Conservation (phyloP, 768 basidiomycete species). For the Suillus luteus region DNA sequence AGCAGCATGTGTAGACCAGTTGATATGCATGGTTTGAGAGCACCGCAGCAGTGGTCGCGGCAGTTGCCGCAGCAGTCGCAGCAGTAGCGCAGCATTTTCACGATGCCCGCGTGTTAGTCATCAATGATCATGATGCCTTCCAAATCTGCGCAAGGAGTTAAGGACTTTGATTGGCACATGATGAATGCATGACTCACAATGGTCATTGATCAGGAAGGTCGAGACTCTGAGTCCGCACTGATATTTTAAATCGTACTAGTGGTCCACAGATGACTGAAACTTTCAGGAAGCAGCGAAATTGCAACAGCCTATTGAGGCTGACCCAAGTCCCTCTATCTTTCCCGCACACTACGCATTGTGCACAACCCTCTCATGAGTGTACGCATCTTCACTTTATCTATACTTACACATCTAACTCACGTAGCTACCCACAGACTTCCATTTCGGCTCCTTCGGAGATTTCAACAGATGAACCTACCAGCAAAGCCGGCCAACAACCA, state of each 20-base stretch:
- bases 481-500: background rate
- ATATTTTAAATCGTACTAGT: background rate
- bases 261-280: background rate
- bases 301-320: background rate
- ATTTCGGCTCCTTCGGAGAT: background rate
- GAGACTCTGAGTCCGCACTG: too few species aligned
- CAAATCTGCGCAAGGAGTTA: background rate
- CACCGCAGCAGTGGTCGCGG: too few species aligned
- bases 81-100: too few species aligned
- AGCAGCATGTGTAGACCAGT: too few species aligned
- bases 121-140: background rate
- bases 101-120: too few species aligned
- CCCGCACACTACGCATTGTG: background rate
- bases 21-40: too few species aligned
- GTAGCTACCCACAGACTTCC: background rate
- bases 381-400: background rate
- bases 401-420: background rate
- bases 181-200: background rate
- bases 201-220: background rate
- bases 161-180: background rate
- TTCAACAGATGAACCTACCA: background rate
- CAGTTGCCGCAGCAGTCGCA: too few species aligned
- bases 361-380: background rate
- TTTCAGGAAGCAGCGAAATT: background rate
- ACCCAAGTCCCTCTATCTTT: background rate